phyloP scores from a whole-genome alignment of 2,329 filamentous ascomycete genomes.

The Sporothrix humicola region DNA sequence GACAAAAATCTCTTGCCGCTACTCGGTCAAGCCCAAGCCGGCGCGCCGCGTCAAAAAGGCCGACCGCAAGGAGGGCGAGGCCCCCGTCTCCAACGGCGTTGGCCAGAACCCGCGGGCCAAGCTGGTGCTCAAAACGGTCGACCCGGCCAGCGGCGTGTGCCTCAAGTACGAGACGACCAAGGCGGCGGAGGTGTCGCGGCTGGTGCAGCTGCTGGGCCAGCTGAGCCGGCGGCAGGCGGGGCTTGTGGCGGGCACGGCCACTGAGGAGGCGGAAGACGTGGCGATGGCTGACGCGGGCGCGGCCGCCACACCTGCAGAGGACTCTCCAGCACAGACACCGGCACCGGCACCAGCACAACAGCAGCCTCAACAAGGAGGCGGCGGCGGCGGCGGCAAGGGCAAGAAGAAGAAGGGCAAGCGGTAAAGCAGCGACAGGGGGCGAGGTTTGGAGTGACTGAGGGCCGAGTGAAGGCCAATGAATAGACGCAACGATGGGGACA shows the following conservation, averaged over 20 bases:
- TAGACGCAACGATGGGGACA: background rate
- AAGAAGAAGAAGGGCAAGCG: constrained; percentile 77
- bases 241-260: constrained; percentile 52
- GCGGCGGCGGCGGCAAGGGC: constrained; percentile 57
- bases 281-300: constrained; percentile 42
- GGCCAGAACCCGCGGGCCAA: constrained; percentile 62
- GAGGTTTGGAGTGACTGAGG: no score
- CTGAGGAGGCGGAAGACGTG: constrained; percentile 47
- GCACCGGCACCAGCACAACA: constrained; percentile 37
- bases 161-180: constrained; percentile 93
- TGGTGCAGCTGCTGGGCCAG: constrained; percentile 77
- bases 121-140: constrained; percentile 87
- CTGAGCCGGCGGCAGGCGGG: constrained; percentile 73
- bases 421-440: constrained; percentile 44
- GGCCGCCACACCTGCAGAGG: constrained; percentile 37
- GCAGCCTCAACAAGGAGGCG: constrained; percentile 42
- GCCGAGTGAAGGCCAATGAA: no score
- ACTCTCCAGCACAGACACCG: constrained; percentile 42
- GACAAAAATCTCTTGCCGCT: constrained; percentile 92
- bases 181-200: constrained; percentile 82
- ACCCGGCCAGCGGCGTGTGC: constrained; percentile 78
- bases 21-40: constrained; percentile 67
- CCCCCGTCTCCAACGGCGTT: constrained; percentile 41
- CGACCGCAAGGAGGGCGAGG: constrained; percentile 38
- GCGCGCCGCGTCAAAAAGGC: constrained; percentile 38